These are phyloP conservation scores for Margaritispora aquatica DNA, from an alignment of 495 filamentous ascomycete genomes.

Conservation along the genomic window DNA sequence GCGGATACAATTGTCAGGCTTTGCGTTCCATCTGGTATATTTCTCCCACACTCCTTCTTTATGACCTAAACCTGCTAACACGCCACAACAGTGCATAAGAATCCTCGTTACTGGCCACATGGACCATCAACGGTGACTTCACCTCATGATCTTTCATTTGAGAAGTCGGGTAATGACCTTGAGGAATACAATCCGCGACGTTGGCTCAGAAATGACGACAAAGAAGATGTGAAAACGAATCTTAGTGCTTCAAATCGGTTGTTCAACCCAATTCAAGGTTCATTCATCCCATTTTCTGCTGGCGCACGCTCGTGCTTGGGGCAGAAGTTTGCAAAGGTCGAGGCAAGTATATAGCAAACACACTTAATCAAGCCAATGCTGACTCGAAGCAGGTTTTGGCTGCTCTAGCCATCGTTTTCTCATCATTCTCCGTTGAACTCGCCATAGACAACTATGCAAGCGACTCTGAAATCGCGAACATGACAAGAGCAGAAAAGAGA, in stretches of 20 bases:
- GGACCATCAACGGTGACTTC: conserved; percentile 24
- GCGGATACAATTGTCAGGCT: conserved; percentile 38
- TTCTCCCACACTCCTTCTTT: too few species aligned
- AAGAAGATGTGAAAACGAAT: too few species aligned
- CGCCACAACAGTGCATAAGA: conserved; percentile 53
- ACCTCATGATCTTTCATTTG: conserved; percentile 26
- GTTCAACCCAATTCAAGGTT: conserved; percentile 53
- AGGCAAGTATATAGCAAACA: too few species aligned
- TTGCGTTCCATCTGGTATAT: conserved; percentile 30
- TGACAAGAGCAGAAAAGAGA: conserved; percentile 39
- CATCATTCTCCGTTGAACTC: conserved; percentile 57
- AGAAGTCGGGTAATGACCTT: conserved; percentile 31
- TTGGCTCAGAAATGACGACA: conserved; percentile 35
- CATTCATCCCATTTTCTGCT: conserved; percentile 66
- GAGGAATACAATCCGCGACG: conserved; percentile 44
- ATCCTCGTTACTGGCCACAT: conserved; percentile 49
- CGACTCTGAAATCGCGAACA: conserved; percentile 51
- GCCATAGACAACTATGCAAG: conserved; percentile 50
- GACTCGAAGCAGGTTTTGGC: conserved; percentile 50
- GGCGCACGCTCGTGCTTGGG: conserved; percentile 63
- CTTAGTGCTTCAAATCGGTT: conserved; percentile 23
- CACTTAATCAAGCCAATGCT: too few species aligned
- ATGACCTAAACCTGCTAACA: too few species aligned
- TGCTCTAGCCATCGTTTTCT: conserved; percentile 58
- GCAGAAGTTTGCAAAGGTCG: conserved; percentile 69